phyloP scores from a whole-genome alignment of 208 protist species.

The Plasmodiophora brassicae region DNA sequence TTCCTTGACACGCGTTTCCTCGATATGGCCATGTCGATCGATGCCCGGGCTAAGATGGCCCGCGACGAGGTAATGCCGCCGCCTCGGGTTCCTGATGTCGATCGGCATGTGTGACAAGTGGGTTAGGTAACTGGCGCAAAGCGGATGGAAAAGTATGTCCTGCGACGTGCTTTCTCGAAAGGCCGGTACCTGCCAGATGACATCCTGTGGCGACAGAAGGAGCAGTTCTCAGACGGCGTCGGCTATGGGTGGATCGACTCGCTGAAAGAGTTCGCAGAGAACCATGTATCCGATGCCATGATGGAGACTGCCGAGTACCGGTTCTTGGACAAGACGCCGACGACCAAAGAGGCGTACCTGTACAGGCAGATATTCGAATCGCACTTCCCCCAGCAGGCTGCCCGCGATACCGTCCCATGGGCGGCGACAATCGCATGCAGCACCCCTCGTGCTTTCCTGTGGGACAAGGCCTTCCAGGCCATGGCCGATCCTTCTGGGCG shows the following conservation, averaged over 20 bases:
- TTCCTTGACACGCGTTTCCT: slow-evolving; percentile 79
- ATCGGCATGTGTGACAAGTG: too few relatives aligned
- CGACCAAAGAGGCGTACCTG: slow-evolving; percentile 77
- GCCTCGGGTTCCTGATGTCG: too few relatives aligned
- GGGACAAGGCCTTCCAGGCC: slow-evolving; percentile 38
- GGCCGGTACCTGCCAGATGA: slow-evolving; percentile 68
- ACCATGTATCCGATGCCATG: slow-evolving; percentile 65
- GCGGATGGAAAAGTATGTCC: slow-evolving; percentile 69
- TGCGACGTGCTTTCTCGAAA: slow-evolving; percentile 65
- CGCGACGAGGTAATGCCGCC: slow-evolving; percentile 41
- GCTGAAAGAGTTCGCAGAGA: slow-evolving; percentile 66
- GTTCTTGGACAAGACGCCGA: slow-evolving; percentile 75
- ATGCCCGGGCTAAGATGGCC: slow-evolving; percentile 69
- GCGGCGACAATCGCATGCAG: slow-evolving; percentile 50
- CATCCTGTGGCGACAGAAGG: slow-evolving; percentile 75
- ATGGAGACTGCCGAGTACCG: slow-evolving; percentile 52
- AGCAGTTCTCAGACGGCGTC: slow-evolving; percentile 74
- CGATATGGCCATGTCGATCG: slow-evolving; percentile 67
- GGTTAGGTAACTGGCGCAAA: not conserved
- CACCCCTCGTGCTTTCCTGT: slow-evolving; percentile 47
- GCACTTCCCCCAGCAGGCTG: slow-evolving; percentile 58
- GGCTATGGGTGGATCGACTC: slow-evolving; percentile 79
- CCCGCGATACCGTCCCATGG: slow-evolving; percentile 34
- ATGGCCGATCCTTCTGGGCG: slow-evolving; percentile 36
- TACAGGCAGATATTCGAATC: slow-evolving; percentile 69